Base-by-base conservation (phyloP, 225 moss, liverwort and hornwort species). In the Sphagnum tenellum region DNA sequence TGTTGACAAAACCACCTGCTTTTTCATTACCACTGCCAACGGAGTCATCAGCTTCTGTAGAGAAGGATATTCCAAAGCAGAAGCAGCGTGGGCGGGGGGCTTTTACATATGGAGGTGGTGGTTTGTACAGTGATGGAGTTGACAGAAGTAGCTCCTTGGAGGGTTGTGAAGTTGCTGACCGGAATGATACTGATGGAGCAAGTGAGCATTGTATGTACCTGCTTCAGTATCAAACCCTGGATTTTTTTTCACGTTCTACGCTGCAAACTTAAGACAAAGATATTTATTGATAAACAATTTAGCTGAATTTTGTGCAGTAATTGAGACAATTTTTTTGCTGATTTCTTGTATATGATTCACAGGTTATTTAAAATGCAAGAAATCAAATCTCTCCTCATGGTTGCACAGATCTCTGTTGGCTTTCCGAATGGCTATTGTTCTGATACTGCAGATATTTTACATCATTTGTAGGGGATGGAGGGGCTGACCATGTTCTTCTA, bases 181-280 rank as follows among this genome's bases (percentile, higher is more conserved):
- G 72, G 56, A 44, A 70, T 58, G 66, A 66, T 62, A 62, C 57
- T 49, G 11, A 69, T 62, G 69, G 73, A 65, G 75, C 67, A 72
- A 82, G 73, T 76, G 89, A 93, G 77, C 80, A 90, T 76, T 83
- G 96, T 98, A 93, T 71, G 93, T 98, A 81, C 72, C 85, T 73
- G 78, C 77, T 82, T 65, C 69, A 72, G 73, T 86, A 83, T 88
- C 89, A 92, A 88, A 89, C 85, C 69, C 73, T 82, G 52, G 52
- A 52, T 5, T 52, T 5, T 52, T 52, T 5, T 6, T 52, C 9
- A 5, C 52, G 0, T 52, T 52, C 52, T 5, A 52, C 52, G 2
- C 7, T 52, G 52, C 9, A 9, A 52, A 29, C 29, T 29, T 29
- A 29, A 29, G 29, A 29, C 29, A 29, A 29, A 29, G 29, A 29